Base-by-base conservation (phyloP, 345 rosid genomes). In the Syzygium aqueum region DNA sequence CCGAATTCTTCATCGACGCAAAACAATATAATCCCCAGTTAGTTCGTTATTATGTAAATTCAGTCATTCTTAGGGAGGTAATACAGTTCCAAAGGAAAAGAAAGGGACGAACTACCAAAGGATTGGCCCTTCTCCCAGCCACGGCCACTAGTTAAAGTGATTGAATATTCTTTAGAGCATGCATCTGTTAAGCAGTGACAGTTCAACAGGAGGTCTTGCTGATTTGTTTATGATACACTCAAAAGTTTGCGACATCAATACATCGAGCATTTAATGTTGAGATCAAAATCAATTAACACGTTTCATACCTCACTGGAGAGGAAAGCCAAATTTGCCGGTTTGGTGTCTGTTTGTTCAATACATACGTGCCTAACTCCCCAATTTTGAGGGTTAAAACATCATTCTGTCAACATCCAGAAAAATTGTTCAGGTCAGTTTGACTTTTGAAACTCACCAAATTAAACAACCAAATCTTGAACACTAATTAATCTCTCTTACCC, bases 251-350 rank as follows among this genome's bases (percentile, higher is more conserved):
- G 1, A 37, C 82, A 73, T 19, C 82, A 33, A 73, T 10, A 37
- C 82, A 73, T 73, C 4, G 1, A 5, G 82, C 49, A 73, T 37
- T 73, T 73, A 73, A 84, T 37, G 63, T 25, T 56, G 59, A 53
- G 21, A 84, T 50, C 27, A 53, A 12, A 33, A 53, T 23, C 46
- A 30, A 28, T 37, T 8, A 23, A 33, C n/a, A 21, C 10, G 9
- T 15, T n/a, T 54, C 61, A 54, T 91, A 97, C 98, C 98, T 97
- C 88, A 93, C 91, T 1, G 99, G 98, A 27, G 99, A 97, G 88
- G 99, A 95, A 80, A 96, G 91, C 98, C 99, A 94, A 87, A 97
- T 94, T 89, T 97, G 98, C 84, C 98, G 91, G 91, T 96, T 96
- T 8, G 98, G 98, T 28, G 98, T 93, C 90, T 96, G 98, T 88